These are phyloP conservation scores for Colletotrichum camelliae DNA, from an alignment of 2,329 filamentous ascomycete genomes.

Conservation along the genomic window DNA sequence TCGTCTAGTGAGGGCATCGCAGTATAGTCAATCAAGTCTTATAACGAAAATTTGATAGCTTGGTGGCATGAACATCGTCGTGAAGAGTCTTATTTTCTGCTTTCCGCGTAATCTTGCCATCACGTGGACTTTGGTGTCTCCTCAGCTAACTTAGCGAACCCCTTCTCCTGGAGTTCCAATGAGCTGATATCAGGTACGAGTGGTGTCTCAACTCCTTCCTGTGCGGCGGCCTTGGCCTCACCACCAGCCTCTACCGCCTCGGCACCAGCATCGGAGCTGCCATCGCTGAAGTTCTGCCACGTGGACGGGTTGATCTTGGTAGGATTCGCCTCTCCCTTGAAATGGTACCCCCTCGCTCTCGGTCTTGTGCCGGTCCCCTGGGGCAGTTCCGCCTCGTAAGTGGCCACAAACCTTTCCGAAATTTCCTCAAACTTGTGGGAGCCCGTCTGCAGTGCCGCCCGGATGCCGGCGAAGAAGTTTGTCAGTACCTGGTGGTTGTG, in stretches of 20 bases:
- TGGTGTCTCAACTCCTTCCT: slow-evolving; percentile 42
- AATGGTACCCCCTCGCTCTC: slow-evolving; percentile 81
- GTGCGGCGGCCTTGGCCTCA: slow-evolving; percentile 45
- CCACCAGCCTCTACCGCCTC: slow-evolving; percentile 38
- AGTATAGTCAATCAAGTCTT: not conserved
- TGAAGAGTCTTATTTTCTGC: not conserved
- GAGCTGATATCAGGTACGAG: slow-evolving; percentile 52
- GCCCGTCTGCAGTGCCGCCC: slow-evolving; percentile 67
- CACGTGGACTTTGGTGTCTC: slow-evolving; percentile 32
- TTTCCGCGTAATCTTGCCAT: not conserved
- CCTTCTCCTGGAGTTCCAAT: slow-evolving; percentile 58
- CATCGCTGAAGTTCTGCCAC: slow-evolving; percentile 61
- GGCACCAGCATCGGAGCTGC: slow-evolving; percentile 23
- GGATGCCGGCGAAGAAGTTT: slow-evolving; percentile 75
- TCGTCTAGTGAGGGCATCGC: not conserved
- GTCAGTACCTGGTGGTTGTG: slow-evolving; percentile 83
- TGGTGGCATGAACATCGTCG: accelerated
- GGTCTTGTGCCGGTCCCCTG: slow-evolving; percentile 79
- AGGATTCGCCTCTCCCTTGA: slow-evolving; percentile 70
- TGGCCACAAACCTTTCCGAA: slow-evolving; percentile 44
- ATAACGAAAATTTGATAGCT: not conserved
- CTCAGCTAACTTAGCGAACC: slow-evolving; percentile 48
- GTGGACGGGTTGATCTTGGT: slow-evolving; percentile 71
- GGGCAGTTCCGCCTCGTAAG: slow-evolving; percentile 76
- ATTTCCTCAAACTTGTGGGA: slow-evolving; percentile 63